Conservation (phyloP, 352 stramenopile species). For the Elongisporangium prolatum region DNA sequence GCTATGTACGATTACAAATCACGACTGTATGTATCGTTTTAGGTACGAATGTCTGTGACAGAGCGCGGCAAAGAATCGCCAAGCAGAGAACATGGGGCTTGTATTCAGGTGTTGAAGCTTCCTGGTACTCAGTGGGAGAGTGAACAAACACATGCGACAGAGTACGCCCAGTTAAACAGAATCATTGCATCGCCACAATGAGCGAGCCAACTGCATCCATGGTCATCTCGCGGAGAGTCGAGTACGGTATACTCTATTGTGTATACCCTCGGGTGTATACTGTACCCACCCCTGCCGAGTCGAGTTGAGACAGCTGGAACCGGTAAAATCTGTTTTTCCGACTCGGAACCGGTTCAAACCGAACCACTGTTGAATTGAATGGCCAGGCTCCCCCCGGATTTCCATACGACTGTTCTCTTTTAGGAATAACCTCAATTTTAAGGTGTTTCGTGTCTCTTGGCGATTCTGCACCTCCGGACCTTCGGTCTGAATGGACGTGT, state of each 20-base stretch:
- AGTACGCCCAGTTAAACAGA: background rate
- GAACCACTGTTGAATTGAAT: background rate
- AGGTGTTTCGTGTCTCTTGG: background rate
- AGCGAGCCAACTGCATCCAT: background rate
- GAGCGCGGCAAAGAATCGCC: no score
- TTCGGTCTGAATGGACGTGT: background rate
- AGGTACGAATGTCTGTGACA: no score
- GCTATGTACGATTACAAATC: background rate
- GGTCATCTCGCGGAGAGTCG: background rate
- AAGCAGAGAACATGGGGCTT: background rate
- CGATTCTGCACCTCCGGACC: background rate
- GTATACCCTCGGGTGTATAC: background rate
- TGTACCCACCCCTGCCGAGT: background rate
- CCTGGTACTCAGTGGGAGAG: background rate
- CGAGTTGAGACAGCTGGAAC: background rate
- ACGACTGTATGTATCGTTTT: background rate
- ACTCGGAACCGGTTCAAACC: background rate
- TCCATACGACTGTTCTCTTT: background rate
- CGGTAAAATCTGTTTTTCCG: background rate
- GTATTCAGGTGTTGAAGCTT: background rate
- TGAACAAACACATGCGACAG: background rate
- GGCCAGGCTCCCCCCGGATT: background rate
- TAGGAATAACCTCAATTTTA: background rate
- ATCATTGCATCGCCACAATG: background rate
- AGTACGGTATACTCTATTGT: background rate